Percentiles rank a stretch among this genome's conserved stretches.
These are phyloP conservation scores for Pseudocercospora eumusae DNA, from an alignment of 2,329 filamentous ascomycete genomes.

Conservation along the genomic window DNA sequence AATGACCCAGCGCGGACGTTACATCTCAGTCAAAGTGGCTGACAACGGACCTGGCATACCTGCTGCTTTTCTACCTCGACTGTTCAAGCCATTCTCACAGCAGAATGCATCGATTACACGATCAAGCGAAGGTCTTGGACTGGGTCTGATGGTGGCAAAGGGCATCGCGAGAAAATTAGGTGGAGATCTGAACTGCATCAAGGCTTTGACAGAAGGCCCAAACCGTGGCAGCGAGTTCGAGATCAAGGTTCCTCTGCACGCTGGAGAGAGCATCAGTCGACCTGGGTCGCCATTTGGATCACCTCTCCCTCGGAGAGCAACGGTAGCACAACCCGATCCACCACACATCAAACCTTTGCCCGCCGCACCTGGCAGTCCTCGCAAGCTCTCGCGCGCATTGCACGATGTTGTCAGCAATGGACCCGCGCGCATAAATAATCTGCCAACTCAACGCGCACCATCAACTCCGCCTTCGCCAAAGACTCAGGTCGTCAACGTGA, in stretches of 20 bases:
- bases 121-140: slow-evolving; percentile 66
- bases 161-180: slow-evolving; percentile 68
- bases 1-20: slow-evolving; percentile 51
- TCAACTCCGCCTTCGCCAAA: slow-evolving; percentile 30
- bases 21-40: slow-evolving; percentile 62
- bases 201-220: slow-evolving; percentile 63
- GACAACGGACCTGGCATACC: slow-evolving; percentile 71
- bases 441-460: background rate
- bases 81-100: slow-evolving; percentile 70
- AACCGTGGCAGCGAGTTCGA: slow-evolving; percentile 68
- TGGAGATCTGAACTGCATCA: slow-evolving; percentile 65
- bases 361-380: slow-evolving; percentile 30
- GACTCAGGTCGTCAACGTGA: slow-evolving; percentile 9
- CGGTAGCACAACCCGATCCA: slow-evolving; percentile 10
- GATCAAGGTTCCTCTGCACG: slow-evolving; percentile 63
- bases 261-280: slow-evolving; percentile 53
- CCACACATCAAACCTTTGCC: slow-evolving; percentile 23
- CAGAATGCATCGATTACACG: slow-evolving; percentile 69
- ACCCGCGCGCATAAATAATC: slow-evolving; percentile 1
- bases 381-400: slow-evolving; percentile 30
- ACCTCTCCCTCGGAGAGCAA: slow-evolving; percentile 41
- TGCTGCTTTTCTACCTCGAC: slow-evolving; percentile 62
- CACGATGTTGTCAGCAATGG: slow-evolving; percentile 28
- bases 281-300: slow-evolving; percentile 54
- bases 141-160: slow-evolving; percentile 72